Conservation (phyloP, 2,329 filamentous ascomycete species). For the Botrytis tulipae region DNA sequence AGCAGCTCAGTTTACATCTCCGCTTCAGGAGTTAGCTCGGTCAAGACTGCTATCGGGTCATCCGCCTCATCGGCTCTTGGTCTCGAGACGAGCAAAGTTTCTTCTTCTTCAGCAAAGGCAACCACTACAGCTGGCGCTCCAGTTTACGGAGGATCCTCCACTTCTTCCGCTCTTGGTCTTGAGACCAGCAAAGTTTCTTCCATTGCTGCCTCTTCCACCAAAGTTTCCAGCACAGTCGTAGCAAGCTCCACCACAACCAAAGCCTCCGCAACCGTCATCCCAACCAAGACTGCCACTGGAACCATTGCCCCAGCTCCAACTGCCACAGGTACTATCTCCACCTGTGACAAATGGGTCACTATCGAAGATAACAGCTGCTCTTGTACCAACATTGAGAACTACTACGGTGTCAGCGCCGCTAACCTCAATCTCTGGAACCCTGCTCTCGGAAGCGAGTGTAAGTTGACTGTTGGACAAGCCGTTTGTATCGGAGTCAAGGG, state of each 20-base stretch:
- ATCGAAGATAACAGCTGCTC: constrained; percentile 8
- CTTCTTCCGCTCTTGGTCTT: too few species aligned
- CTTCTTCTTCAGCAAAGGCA: not conserved
- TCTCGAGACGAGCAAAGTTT: not conserved
- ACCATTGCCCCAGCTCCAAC: constrained; percentile 23
- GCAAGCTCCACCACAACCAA: not conserved
- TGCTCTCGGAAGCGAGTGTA: constrained; percentile 34
- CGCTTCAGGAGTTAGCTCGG: not conserved
- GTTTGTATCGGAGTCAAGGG: constrained; percentile 30
- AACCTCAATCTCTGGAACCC: constrained; percentile 39
- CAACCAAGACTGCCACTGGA: not conserved
- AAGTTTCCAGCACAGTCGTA: not conserved
- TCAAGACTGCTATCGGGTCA: not conserved
- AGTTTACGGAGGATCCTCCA: not conserved
- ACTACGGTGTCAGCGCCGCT: constrained; percentile 28
- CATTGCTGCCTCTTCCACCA: not conserved
- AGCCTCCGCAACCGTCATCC: not conserved
- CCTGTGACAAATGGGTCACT: constrained; percentile 35
- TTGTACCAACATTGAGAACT: constrained; percentile 23
- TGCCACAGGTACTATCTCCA: constrained; percentile 32
- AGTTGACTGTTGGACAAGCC: constrained; percentile 32
- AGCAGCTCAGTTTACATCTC: not conserved
- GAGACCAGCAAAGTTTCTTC: too few species aligned
- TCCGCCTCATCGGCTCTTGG: not conserved
- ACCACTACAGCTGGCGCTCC: not conserved